Percentiles rank a stretch among this genome's conserved stretches.
Evolutionary conservation across 2,329 filamentous ascomycete species (phyloP).

Genomic region (Apiospora marii): DNA sequence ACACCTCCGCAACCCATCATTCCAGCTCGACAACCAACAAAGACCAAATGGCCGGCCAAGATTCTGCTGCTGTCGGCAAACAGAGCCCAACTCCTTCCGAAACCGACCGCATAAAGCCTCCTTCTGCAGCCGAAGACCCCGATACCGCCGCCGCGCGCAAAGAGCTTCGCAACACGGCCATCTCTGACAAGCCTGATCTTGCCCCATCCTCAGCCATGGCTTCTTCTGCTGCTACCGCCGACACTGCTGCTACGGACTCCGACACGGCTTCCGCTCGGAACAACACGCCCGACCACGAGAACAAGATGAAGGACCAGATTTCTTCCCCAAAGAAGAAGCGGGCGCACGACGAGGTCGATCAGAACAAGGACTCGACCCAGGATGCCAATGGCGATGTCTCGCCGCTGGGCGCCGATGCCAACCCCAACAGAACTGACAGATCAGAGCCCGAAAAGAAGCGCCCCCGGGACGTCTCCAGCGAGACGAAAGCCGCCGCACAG

Average conservation of each 20-base stretch:
- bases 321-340: constrained; percentile 73
- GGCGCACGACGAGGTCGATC: constrained; percentile 65
- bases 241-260: constrained; percentile 32
- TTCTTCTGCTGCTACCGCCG: constrained; percentile 28
- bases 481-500: constrained; percentile 43
- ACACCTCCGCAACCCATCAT: constrained; percentile 9
- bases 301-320: constrained; percentile 57
- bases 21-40: constrained; percentile 19
- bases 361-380: constrained; percentile 49
- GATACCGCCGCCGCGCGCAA: constrained; percentile 70
- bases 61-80: constrained; percentile 7
- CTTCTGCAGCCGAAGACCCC: constrained; percentile 57
- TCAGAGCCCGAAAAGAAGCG: constrained; percentile 73
- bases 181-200: constrained; percentile 58
- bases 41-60: constrained; percentile 17
- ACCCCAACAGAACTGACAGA: constrained; percentile 57
- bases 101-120: constrained; percentile 17
- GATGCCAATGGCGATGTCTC: constrained; percentile 46
- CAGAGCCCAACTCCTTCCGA: constrained; percentile 21
- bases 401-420: constrained; percentile 53
- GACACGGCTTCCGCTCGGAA: constrained; percentile 45
- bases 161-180: constrained; percentile 70
- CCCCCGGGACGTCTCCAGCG: constrained; percentile 59
- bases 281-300: constrained; percentile 43
- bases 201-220: constrained; percentile 28